Evolutionary conservation across 805 yeast species (phyloP).

Genomic region (Pichia manshurica): DNA sequence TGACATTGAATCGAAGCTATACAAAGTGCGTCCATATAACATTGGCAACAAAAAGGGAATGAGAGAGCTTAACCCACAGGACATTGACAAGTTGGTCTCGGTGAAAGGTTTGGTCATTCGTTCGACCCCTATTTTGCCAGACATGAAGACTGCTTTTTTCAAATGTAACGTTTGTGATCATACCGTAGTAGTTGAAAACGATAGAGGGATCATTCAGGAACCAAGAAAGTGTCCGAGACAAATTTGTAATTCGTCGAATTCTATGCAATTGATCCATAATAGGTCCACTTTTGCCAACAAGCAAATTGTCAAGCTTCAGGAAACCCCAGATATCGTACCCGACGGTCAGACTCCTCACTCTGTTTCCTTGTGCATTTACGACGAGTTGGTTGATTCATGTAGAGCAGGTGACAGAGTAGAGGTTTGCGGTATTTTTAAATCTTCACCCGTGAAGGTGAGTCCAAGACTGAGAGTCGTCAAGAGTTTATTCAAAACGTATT

Average conservation of each 20-base stretch:
- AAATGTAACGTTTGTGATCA: slow-evolving; percentile 94
- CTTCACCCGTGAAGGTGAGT: slow-evolving; percentile 85
- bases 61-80: slow-evolving; percentile 90
- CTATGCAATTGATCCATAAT: slow-evolving; percentile 89
- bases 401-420: slow-evolving; percentile 96
- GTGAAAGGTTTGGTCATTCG: slow-evolving; percentile 88
- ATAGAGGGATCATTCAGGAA: slow-evolving; percentile 89
- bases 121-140: slow-evolving; percentile 89
- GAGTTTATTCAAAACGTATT: slow-evolving; percentile 81
- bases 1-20: slow-evolving; percentile 73
- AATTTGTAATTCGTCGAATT: slow-evolving; percentile 72
- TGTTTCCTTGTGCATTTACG: slow-evolving; percentile 88
- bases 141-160: slow-evolving; percentile 96
- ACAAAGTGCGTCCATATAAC: slow-evolving; percentile 86
- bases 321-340: slow-evolving; percentile 76
- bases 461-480: slow-evolving; percentile 79
- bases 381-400: slow-evolving; percentile 89
- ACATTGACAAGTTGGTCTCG: slow-evolving; percentile 86
- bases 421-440: slow-evolving; percentile 91
- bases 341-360: slow-evolving; percentile 99
- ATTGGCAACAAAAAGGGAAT: slow-evolving; percentile 70
- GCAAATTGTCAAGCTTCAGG: slow-evolving; percentile 90
- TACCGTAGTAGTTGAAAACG: slow-evolving; percentile 85
- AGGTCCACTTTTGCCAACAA: slow-evolving; percentile 91
- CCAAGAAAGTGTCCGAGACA: slow-evolving; percentile 91